Base-by-base conservation (phyloP, 2,329 filamentous ascomycete genomes). In the Dothideomycetidae sp. region DNA sequence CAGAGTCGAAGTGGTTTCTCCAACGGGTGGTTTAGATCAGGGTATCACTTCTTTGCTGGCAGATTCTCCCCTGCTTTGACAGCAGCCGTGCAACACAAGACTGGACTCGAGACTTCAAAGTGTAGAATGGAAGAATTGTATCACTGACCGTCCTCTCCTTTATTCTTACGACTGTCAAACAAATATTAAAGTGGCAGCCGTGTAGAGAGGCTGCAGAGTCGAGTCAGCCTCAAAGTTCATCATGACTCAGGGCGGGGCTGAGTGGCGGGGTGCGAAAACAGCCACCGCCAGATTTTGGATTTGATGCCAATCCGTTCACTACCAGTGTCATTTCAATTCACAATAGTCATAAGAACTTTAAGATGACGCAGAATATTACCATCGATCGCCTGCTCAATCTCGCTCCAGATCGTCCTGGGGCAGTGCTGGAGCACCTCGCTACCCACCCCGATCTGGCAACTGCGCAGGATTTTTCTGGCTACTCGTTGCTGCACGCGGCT, bases 401-500 rank as follows among this genome's bases (percentile, higher is more conserved):
- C 33, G 88, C 86, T 29, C 82, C 88, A 42, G 88, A 93, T 57
- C 79, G 84, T 52, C 80, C 79, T 36, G 62, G 73, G 29, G 67
- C 71, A 31, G 73, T 98, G 38, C 66, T 93, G 44, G 66, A 75
- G 41, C 73, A 86, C 48, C 75, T 98, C 36, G 71, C 73, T 45
- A 65, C 75, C 43, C 72, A 84, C 48, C 82, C 84, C 21, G 61
- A 72, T n/a, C 66, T 93, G 37, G 88, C 90, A 37, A 71, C 76
- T 2, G 63, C 70, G 36, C 83, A 93, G 61, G 90, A 98, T 58
- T 75, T 80, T 42, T 81, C 94, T 53, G 90, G 90, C 51, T 98
- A 98, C 64, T 93, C 85, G 32, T 74, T 96, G 16, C 66, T 96
- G 33, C 90, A 98, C 59, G 90, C 90, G 36, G 84, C 88, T 11